These are phyloP conservation scores for Tuber melanosporum DNA, from an alignment of 495 filamentous ascomycete genomes.

Conservation along the genomic window DNA sequence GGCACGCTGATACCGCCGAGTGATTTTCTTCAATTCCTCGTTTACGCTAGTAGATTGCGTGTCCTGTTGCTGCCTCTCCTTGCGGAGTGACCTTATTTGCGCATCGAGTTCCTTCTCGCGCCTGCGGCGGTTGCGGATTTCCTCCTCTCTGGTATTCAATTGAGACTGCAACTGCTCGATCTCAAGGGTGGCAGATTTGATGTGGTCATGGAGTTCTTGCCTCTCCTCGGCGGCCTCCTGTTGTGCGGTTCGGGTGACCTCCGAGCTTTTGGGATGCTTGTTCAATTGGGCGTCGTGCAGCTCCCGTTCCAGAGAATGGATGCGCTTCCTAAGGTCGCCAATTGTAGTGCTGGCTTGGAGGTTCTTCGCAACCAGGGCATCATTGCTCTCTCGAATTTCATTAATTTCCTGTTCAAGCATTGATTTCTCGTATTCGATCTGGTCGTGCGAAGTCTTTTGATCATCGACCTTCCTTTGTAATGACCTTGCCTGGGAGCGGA, in stretches of 20 bases:
- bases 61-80: constrained; percentile 52
- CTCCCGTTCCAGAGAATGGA: constrained; percentile 53
- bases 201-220: constrained; percentile 58
- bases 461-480: constrained; percentile 40
- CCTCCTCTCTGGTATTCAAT: constrained; percentile 50
- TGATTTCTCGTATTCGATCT: constrained; percentile 47
- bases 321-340: constrained; percentile 52
- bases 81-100: constrained; percentile 53
- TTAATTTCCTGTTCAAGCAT: constrained; percentile 46
- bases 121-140: constrained; percentile 43
- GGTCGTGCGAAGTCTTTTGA: constrained; percentile 41
- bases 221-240: constrained; percentile 54
- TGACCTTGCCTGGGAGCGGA: constrained; percentile 48
- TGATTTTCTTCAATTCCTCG: constrained; percentile 52
- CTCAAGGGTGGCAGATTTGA: constrained; percentile 61
- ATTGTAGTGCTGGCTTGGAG: constrained; percentile 43
- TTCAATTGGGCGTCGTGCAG: constrained; percentile 52
- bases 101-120: constrained; percentile 53
- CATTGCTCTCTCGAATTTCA: constrained; percentile 38
- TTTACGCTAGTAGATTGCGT: constrained; percentile 48
- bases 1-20: constrained; percentile 51
- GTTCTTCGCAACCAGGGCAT: constrained; percentile 43
- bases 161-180: constrained; percentile 59
- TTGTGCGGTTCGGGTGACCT: constrained; percentile 42
- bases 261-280: constrained; percentile 42